These are phyloP conservation scores for Groenewaldozyma sp. DNA, from an alignment of 1,139 yeast genomes.

Conservation along the genomic window DNA sequence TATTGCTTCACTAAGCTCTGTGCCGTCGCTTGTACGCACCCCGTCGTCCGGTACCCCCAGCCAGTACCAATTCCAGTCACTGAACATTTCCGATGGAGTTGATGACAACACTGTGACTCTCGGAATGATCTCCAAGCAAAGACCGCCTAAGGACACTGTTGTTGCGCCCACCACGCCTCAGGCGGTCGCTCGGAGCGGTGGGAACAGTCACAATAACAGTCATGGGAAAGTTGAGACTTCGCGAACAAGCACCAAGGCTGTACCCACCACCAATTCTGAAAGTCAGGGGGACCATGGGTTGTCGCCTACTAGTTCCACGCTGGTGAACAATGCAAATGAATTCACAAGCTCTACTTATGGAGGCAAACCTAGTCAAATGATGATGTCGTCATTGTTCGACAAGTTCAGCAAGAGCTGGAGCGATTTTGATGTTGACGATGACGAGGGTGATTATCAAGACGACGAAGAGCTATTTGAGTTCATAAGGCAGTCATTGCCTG, in stretches of 20 bases:
- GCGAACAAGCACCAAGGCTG: no score
- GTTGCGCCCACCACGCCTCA: conserved; percentile 4
- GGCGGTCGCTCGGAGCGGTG: conserved; percentile 16
- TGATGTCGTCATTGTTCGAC: conserved; percentile 12
- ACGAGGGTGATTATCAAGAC: conserved; percentile 20
- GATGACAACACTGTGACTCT: no score
- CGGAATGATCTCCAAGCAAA: conserved; percentile 6
- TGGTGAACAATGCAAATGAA: no score
- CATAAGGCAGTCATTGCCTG: conserved; percentile 11
- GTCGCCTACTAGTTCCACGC: no score
- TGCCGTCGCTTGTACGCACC: conserved; percentile 24
- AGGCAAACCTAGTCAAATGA: background rate
- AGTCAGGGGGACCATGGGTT: no score
- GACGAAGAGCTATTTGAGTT: conserved; percentile 12
- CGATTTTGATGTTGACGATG: conserved; percentile 26
- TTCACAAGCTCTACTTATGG: no score
- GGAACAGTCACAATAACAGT: no score
- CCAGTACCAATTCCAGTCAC: background rate
- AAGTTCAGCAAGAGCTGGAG: conserved; percentile 30
- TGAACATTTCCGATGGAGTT: no score
- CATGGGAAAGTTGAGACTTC: no score
- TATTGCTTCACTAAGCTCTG: conserved; percentile 17
- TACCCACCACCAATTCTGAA: no score
- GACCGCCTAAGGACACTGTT: background rate
- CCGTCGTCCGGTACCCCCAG: conserved; percentile 9